phyloP scores from a whole-genome alignment of 768 basidiomycete genomes.

The Paxillus ammoniavirescens region DNA sequence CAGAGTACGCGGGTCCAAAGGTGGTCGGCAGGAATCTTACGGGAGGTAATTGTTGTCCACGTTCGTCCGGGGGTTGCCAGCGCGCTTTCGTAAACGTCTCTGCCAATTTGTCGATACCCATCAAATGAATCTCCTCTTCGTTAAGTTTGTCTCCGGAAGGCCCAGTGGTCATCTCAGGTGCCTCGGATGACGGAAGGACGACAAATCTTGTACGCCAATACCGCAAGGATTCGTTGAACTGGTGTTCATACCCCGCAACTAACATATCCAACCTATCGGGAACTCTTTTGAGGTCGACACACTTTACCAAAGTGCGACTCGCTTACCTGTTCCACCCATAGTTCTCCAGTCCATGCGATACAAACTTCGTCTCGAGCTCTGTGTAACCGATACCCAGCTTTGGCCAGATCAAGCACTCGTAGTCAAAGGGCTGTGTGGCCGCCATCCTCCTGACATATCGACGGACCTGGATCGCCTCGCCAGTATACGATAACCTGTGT shows the following conservation, averaged over 20 bases:
- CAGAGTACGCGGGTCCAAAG: constrained; percentile 74
- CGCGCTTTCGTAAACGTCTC: constrained; percentile 84
- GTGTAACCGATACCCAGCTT: constrained; percentile 87
- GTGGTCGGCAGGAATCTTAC: constrained; percentile 84
- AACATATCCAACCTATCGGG: constrained; percentile 74
- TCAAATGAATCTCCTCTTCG: constrained; percentile 83
- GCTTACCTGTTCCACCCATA: constrained; percentile 84
- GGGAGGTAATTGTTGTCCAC: constrained; percentile 46
- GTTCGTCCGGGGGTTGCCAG: constrained; percentile 58
- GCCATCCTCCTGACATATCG: constrained; percentile 79
- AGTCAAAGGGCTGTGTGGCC: constrained; percentile 61
- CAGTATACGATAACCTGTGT: constrained; percentile 87
- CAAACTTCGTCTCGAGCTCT: constrained; percentile 70
- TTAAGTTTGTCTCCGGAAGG: constrained; percentile 72
- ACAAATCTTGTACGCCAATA: constrained; percentile 96
- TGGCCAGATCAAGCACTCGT: constrained; percentile 93
- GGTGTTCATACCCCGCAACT: constrained; percentile 77
- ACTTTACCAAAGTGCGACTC: background rate
- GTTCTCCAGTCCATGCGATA: constrained; percentile 75
- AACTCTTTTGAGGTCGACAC: background rate
- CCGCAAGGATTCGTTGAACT: constrained; percentile 77
- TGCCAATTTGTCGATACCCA: constrained; percentile 90
- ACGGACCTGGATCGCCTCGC: constrained; percentile 86
- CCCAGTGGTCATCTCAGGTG: constrained; percentile 53
- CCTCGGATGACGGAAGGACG: constrained; percentile 81